These are phyloP conservation scores for Apiotrichum porosum DNA, from an alignment of 1,284 basidiomycete species.

Conservation along the genomic window DNA sequence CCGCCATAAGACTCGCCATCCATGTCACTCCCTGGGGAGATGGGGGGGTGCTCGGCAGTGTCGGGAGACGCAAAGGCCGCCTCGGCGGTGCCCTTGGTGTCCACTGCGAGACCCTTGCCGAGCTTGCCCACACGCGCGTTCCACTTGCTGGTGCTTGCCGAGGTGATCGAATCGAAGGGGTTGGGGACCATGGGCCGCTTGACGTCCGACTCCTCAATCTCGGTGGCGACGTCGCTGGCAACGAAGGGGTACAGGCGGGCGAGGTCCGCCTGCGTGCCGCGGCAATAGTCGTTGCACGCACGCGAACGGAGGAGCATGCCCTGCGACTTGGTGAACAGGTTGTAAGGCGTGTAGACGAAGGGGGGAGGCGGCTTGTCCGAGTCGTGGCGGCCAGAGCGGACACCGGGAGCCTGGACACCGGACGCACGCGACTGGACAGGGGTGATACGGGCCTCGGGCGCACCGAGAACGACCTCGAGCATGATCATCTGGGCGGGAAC, in stretches of 20 bases:
- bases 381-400: constrained; percentile 38
- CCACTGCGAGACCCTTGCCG: constrained; percentile 18
- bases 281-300: constrained; percentile 46
- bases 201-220: constrained; percentile 35
- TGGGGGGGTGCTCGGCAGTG: not conserved
- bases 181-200: constrained; percentile 15
- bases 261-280: constrained; percentile 44
- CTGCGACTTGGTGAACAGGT: constrained; percentile 52
- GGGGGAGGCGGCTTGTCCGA: constrained; percentile 49
- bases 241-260: constrained; percentile 46
- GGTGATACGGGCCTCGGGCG: constrained; percentile 39
- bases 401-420: constrained; percentile 38
- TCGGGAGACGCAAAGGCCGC: constrained; percentile 1
- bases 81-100: constrained; percentile 6
- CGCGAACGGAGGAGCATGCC: constrained; percentile 49
- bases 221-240: constrained; percentile 38
- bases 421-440: constrained; percentile 41
- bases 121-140: constrained; percentile 16
- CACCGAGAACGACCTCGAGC: constrained; percentile 52
- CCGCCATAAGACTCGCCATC: constrained; percentile 14
- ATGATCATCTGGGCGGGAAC: constrained; percentile 50
- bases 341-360: constrained; percentile 54
- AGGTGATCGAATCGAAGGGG: constrained; percentile 15
- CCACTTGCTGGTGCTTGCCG: constrained; percentile 11
- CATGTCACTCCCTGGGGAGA: constrained; percentile 12